Evolutionary conservation across 2,329 filamentous ascomycete species (phyloP), one percentile per base, ranked within the genome.

Genomic region (Anthostomella pinea): DNA sequence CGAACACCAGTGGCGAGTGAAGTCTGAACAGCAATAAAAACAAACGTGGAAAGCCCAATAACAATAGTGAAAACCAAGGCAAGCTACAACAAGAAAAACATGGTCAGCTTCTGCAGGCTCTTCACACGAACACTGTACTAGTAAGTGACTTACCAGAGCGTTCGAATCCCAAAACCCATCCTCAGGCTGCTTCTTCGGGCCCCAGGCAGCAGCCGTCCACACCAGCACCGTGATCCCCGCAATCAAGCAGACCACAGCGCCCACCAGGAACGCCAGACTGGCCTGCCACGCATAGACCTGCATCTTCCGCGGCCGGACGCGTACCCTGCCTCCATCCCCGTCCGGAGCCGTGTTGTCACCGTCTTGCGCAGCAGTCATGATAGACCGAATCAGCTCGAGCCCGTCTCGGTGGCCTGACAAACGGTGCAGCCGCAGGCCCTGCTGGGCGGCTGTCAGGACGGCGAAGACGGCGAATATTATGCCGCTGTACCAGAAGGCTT

Each of bases 381-480:
- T 41, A 20, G 35, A 30, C 7, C 66, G 53, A 29, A 69, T 65
- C 5, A 59, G 53, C 6, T 39, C 27, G 4, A 59, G 45, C 1
- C 62, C 63, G 40, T 68, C 60, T 6, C 59, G 56, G 41, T 68
- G 66, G 3, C 59, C 58, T 9, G 63, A 64, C 5, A 69, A 47
- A 2, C 66, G 61, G 46, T 68, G 65, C 4, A 69, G 52, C 5
- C 65, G 60, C 7, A 69, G 60, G 3, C 62, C 64, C 41, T 68
- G 65, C 38, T 66, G 59, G 3, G 64, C 60, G 5, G 67, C 62
- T 2, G 66, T 63, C 8, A 75, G 58, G 6, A 75, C 63, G n/a
- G 67, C 66, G 39, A 72, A 72, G 3, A 77, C 59, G 1, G 72
- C 62, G 17, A 77, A 66, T 8, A 75, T 58, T 23, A 68, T 66